These are phyloP conservation scores for Torulaspora maleeae DNA, from an alignment of 805 yeast species.

Conservation along the genomic window DNA sequence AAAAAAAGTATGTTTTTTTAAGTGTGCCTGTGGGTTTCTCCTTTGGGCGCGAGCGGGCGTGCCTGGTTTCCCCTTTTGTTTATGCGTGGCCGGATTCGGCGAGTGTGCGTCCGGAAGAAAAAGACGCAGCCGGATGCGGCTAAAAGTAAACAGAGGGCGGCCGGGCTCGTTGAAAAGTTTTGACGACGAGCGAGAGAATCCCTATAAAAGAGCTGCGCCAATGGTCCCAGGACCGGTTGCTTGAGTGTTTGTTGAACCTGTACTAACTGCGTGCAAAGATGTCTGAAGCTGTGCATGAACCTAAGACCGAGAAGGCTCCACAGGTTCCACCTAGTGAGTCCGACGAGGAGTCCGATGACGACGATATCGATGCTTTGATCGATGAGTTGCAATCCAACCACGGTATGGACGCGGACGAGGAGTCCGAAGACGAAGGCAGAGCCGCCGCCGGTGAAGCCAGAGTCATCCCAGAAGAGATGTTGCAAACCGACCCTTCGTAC, in stretches of 20 bases:
- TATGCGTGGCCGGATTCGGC: neutral
- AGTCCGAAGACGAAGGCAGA: constrained; percentile 42
- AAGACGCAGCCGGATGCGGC: constrained; percentile 6
- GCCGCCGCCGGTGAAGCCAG: constrained; percentile 56
- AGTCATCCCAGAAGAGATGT: constrained; percentile 80
- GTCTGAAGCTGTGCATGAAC: constrained; percentile 17
- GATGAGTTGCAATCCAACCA: constrained; percentile 69
- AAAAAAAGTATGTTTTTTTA: neutral
- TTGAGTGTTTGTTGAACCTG: neutral
- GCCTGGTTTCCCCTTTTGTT: too few relatives aligned
- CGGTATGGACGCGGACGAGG: constrained; percentile 48
- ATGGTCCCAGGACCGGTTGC: neutral
- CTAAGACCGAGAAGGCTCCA: constrained; percentile 16
- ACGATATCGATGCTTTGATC: constrained; percentile 67
- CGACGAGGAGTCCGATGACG: constrained; percentile 57
- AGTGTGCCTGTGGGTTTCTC: neutral
- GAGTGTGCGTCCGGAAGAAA: neutral
- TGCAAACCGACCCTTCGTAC: constrained; percentile 71
- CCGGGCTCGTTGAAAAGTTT: neutral
- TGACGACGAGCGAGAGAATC: neutral
- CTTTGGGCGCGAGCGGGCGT: neutral
- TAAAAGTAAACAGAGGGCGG: constrained; percentile 8
- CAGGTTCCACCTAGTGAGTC: constrained; percentile 13
- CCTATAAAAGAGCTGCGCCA: neutral
- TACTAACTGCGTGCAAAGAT: constrained; percentile 8